Base-by-base conservation (phyloP, 495 filamentous ascomycete species). In the Xylaria grammica region DNA sequence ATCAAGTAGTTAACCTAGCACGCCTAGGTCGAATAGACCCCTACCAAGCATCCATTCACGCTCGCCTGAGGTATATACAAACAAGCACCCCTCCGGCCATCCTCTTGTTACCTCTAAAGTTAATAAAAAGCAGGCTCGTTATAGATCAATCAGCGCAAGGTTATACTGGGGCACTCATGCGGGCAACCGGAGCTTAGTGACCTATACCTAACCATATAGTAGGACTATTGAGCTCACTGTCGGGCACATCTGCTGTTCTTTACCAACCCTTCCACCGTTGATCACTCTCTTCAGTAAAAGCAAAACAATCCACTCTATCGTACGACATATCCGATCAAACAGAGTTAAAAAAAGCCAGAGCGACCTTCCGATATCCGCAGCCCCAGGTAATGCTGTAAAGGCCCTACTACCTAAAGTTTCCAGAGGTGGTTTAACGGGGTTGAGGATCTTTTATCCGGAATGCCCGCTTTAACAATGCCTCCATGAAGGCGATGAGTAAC, bases 161-260 rank as follows among this genome's bases (percentile, higher is more conserved):
- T n/a, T n/a, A n/a, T n/a, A n/a, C n/a, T n/a, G n/a, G n/a, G n/a
- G n/a, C n/a, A n/a, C n/a, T n/a, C n/a, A n/a, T n/a, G n/a, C n/a
- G n/a, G n/a, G n/a, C n/a, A n/a, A n/a, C n/a, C n/a, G n/a, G n/a
- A n/a, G n/a, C n/a, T n/a, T n/a, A n/a, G n/a, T n/a, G n/a, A n/a
- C n/a, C n/a, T n/a, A n/a, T n/a, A n/a, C n/a, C 15, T 22, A 50
- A 50, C 17, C 22, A 50, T 27, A 22, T 50, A 15, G 22, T 20
- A 50, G 46, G 15, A 50, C 26, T 15, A 50, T 50, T 15, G 46
- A 50, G 22, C 46, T 50, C 46, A 50, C 46, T 15, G 46, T 50
- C 17, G 46, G 46, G 15, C 46, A 50, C 22, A 50, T 50, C 22
- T 50, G 46, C 46, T 50, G 46, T 15, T 50, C 46, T 50, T 50